Percentiles rank a stretch among this genome's conserved stretches.
Evolutionary conservation across 176 grass and related monocot species (phyloP).

Genomic region (Carex myosuroides): DNA sequence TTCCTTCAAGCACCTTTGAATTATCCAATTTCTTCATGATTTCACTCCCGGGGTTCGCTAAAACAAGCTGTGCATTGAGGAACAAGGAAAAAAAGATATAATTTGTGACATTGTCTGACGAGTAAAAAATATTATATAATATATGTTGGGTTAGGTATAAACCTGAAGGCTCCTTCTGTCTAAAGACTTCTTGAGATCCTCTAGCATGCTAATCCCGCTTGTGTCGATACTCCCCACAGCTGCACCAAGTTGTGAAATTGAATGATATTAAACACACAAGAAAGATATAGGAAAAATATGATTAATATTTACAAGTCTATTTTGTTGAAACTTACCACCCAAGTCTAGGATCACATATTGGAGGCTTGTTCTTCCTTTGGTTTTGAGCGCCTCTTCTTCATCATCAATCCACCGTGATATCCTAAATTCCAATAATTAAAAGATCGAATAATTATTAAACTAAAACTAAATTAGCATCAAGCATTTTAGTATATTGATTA

Average conservation of each 20-base stretch:
- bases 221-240: conserved; percentile 68
- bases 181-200: conserved; percentile 45
- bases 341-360: conserved; percentile 82
- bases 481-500: not conserved
- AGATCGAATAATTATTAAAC: not conserved
- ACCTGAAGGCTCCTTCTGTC: conserved; percentile 61
- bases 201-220: conserved; percentile 55
- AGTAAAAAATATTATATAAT: not conserved
- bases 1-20: conserved; percentile 47
- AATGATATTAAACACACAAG: not conserved
- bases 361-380: conserved; percentile 39
- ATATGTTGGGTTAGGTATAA: conserved; percentile 7
- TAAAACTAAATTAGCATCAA: not conserved
- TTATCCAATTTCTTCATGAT: conserved; percentile 70
- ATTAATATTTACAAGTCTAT: not conserved
- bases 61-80: conserved; percentile 38
- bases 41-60: conserved; percentile 73
- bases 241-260: conserved; percentile 19
- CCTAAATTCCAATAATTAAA: conserved; percentile 26
- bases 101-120: not conserved
- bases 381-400: conserved; percentile 54
- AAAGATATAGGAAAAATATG: not conserved
- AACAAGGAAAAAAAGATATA: not conserved
- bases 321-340: conserved; percentile 43
- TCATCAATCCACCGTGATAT: conserved; percentile 84